These are phyloP conservation scores for Lolium perenne DNA, from an alignment of 176 grass and related monocot genomes.

Conservation along the genomic window DNA sequence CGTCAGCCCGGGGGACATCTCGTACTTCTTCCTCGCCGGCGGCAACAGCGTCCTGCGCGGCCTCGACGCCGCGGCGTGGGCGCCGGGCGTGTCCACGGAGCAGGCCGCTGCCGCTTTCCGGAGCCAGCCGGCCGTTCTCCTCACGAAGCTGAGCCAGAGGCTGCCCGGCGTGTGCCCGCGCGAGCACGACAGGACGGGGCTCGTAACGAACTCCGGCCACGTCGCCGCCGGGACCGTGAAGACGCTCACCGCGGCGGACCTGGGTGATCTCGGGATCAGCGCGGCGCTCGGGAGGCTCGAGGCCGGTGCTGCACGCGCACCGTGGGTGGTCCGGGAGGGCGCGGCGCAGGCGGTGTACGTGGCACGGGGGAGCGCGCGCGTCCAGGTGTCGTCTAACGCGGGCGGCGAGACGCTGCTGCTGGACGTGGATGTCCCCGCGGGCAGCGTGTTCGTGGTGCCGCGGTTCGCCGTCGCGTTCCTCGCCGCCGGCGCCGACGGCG, in stretches of 20 bases:
- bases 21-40: slow-evolving; percentile 48
- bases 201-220: slow-evolving; percentile 18
- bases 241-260: background rate
- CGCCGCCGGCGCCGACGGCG: slow-evolving; percentile 33
- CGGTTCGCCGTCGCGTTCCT: slow-evolving; percentile 21
- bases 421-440: slow-evolving; percentile 24
- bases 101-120: slow-evolving; percentile 11
- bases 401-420: slow-evolving; percentile 18
- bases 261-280: slow-evolving; percentile 26
- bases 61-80: slow-evolving; percentile 32
- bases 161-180: slow-evolving; percentile 11
- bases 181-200: slow-evolving; percentile 20
- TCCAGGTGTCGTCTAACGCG: slow-evolving; percentile 25
- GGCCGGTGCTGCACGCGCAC: background rate
- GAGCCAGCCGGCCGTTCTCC: slow-evolving; percentile 15
- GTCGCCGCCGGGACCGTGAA: background rate
- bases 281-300: slow-evolving; percentile 29
- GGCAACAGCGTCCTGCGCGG: background rate
- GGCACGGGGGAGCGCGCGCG: slow-evolving; percentile 17
- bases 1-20: slow-evolving; percentile 18
- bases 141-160: background rate
- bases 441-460: slow-evolving; percentile 41
- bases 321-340: slow-evolving; percentile 27
- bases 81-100: background rate
- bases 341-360: slow-evolving; percentile 45